Evolutionary conservation across 208 protist genomes (phyloP).

Genomic region (Crithidia expoeki): DNA sequence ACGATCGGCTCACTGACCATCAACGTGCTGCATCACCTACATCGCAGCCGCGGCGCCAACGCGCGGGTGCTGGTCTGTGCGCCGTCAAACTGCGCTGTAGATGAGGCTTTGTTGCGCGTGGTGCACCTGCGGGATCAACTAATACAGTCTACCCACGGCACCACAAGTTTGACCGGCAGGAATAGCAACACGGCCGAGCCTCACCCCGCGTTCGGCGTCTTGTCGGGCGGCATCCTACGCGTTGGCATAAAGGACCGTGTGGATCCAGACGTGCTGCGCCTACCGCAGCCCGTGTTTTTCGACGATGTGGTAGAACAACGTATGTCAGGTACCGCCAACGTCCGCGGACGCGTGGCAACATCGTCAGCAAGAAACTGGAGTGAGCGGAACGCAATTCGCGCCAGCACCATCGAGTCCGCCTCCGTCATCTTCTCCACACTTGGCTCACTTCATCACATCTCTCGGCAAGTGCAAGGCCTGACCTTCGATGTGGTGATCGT

Average conservation of each 20-base stretch:
- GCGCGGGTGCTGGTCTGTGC: conserved; percentile 77
- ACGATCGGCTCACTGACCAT: conserved; percentile 75
- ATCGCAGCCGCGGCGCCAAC: conserved; percentile 2
- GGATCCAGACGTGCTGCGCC: conserved; percentile 55
- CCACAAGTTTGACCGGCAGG: too few relatives aligned
- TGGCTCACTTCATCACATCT: conserved; percentile 77
- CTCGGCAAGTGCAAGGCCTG: conserved; percentile 34
- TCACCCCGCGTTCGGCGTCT: conserved; percentile 7
- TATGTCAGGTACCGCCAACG: not conserved
- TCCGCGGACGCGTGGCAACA: not conserved
- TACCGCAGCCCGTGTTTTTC: conserved; percentile 59
- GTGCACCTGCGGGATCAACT: conserved; percentile 44
- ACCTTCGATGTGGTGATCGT: conserved; percentile 87
- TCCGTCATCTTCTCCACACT: conserved; percentile 76
- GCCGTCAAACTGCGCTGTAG: conserved; percentile 88
- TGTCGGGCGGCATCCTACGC: conserved; percentile 42
- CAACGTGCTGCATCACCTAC: conserved; percentile 69
- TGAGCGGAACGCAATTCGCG: conserved; percentile 5
- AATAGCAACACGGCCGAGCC: not conserved
- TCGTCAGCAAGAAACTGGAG: not conserved
- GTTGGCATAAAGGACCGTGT: conserved; percentile 73
- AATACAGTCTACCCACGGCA: not conserved
- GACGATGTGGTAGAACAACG: conserved; percentile 52
- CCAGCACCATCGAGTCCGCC: conserved; percentile 45
- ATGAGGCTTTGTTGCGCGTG: conserved; percentile 79